Evolutionary conservation across 2,329 filamentous ascomycete genomes (phyloP).

Genomic region (Hymenotorrendiella dingleyae): DNA sequence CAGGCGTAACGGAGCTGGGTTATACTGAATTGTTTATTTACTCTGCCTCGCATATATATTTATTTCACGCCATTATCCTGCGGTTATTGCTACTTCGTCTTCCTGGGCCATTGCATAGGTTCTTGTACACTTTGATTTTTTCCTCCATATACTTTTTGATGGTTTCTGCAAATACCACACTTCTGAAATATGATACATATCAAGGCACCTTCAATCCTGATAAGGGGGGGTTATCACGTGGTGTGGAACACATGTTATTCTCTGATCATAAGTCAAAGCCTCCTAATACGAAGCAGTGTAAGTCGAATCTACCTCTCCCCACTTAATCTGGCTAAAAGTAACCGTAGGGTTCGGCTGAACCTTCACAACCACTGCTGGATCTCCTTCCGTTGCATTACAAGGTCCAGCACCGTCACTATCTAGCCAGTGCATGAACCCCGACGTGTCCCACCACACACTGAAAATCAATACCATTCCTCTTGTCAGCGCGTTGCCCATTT

Average conservation of each 20-base stretch:
- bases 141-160: no score
- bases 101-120: no score
- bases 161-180: no score
- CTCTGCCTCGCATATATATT: not conserved
- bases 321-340: constrained; percentile 50
- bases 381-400: constrained; percentile 47
- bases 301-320: constrained; percentile 55
- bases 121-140: no score
- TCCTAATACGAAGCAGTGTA: not conserved
- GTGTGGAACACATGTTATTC: no score
- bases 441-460: constrained; percentile 49
- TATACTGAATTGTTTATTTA: not conserved
- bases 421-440: constrained; percentile 52
- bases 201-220: no score
- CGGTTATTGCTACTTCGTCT: no score
- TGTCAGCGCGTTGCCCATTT: constrained; percentile 49
- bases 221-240: no score
- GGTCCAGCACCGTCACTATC: constrained; percentile 46
- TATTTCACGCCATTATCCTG: not conserved
- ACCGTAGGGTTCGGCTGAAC: constrained; percentile 44
- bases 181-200: no score
- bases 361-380: constrained; percentile 41
- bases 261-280: no score
- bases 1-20: not conserved
- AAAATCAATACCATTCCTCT: constrained; percentile 48